Percentiles rank a stretch among this genome's conserved stretches.
phyloP scores from a whole-genome alignment of 2,329 filamentous ascomycete species.

The Aureobasidium sp. region DNA sequence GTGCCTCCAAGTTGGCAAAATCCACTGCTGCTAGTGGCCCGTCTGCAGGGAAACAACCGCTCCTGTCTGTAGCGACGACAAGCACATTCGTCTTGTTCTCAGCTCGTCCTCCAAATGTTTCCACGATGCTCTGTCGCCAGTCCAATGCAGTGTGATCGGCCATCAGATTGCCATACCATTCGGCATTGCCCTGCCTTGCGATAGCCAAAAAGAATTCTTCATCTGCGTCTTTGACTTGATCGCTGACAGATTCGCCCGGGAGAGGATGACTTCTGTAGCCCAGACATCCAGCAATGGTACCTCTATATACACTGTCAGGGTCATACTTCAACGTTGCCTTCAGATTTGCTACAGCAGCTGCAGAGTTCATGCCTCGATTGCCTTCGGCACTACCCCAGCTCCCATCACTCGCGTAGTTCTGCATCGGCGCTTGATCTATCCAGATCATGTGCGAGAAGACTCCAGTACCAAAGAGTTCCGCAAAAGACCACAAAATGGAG shows the following conservation, averaged over 20 bases:
- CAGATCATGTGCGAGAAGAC: constrained; percentile 7
- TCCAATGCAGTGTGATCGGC: constrained; percentile 1
- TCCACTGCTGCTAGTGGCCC: background rate
- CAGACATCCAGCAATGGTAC: background rate
- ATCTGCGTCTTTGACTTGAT: background rate
- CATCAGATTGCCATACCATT: constrained; percentile 9
- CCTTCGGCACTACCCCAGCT: constrained; percentile 6
- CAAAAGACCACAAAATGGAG: constrained; percentile 2
- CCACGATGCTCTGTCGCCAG: constrained; percentile 8
- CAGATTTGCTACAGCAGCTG: background rate
- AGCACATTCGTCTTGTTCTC: background rate
- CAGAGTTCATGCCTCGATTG: constrained; percentile 6
- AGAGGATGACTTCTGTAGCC: constrained; percentile 4
- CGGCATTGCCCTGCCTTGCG: background rate
- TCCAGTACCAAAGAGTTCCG: background rate
- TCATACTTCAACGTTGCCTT: constrained; percentile 4
- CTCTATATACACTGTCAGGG: constrained; percentile 1
- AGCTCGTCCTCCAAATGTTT: background rate
- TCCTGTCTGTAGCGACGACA: constrained; percentile 1
- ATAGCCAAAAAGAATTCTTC: constrained; percentile 4
- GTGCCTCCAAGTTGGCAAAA: background rate
- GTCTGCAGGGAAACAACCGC: background rate
- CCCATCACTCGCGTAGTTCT: constrained; percentile 2
- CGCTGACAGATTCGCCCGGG: background rate
- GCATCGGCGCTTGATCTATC: constrained; percentile 5